Conservation (phyloP, 2,329 filamentous ascomycete species). For the Talaromyces sp. region DNA sequence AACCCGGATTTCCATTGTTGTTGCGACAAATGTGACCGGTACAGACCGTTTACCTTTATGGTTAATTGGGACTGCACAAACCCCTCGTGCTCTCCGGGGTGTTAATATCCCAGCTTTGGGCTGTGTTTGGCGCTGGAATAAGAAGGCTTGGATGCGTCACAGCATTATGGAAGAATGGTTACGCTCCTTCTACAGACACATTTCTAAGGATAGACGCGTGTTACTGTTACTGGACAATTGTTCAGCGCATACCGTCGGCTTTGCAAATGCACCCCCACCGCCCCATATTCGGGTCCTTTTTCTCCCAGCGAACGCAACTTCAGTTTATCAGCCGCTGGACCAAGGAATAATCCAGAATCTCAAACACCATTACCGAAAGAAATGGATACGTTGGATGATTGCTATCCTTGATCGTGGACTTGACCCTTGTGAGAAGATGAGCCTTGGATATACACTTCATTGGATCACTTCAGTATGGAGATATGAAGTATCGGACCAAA, state of each 20-base stretch:
- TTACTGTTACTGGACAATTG: slow-evolving; percentile 22
- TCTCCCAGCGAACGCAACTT: slow-evolving; percentile 13
- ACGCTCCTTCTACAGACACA: slow-evolving; percentile 5
- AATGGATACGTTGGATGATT: slow-evolving; percentile 9
- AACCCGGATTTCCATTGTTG: not conserved
- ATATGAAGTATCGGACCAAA: not conserved
- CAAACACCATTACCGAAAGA: slow-evolving; percentile 10
- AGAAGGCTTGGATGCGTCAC: slow-evolving; percentile 24
- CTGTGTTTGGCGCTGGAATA: slow-evolving; percentile 16
- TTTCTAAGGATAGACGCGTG: slow-evolving; percentile 6
- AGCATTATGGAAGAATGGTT: slow-evolving; percentile 19
- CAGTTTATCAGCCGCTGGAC: slow-evolving; percentile 15
- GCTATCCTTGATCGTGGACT: slow-evolving; percentile 4
- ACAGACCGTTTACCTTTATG: slow-evolving; percentile 4
- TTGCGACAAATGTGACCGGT: slow-evolving; percentile 1
- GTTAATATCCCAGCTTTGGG: slow-evolving; percentile 25
- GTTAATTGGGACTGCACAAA: slow-evolving; percentile 3
- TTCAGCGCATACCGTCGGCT: slow-evolving; percentile 12
- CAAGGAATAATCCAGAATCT: slow-evolving; percentile 14
- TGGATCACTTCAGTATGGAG: slow-evolving; percentile 2
- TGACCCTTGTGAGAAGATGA: slow-evolving; percentile 3
- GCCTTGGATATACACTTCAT: slow-evolving; percentile 4
- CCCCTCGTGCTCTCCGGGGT: slow-evolving; percentile 8
- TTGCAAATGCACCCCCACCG: slow-evolving; percentile 6
- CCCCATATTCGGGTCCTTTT: slow-evolving; percentile 15